A percentile compares a stretch with the other conserved stretches of the same genome.
These are phyloP conservation scores for Penicillium argentinense DNA, from an alignment of 495 filamentous ascomycete species.

Conservation along the genomic window DNA sequence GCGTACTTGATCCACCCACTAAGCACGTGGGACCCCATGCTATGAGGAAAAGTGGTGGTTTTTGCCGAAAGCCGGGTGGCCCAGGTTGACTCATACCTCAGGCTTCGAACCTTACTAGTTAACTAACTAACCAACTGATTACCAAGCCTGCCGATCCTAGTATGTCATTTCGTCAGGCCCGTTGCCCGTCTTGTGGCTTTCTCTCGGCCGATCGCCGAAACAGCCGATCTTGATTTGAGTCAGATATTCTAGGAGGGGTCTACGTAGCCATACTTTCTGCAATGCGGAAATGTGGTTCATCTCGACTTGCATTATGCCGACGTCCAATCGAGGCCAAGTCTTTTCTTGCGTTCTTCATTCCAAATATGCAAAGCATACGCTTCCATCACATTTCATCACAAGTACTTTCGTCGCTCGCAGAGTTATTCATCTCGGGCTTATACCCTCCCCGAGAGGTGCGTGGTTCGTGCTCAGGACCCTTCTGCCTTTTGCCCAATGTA, in stretches of 20 bases:
- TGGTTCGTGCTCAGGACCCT: slow-evolving; percentile 7
- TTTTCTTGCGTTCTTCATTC: not conserved
- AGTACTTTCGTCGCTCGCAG: not conserved
- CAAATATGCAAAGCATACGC: not conserved
- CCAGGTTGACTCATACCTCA: slow-evolving; percentile 17
- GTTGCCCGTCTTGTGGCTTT: not conserved
- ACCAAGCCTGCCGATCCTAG: too few relatives aligned
- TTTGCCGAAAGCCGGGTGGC: not conserved
- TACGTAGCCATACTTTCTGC: not conserved
- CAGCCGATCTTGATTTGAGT: slow-evolving; percentile 5
- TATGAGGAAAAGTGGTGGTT: not conserved
- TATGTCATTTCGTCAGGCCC: not conserved
- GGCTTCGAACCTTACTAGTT: too few relatives aligned
- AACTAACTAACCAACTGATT: too few relatives aligned
- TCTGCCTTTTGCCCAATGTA: slow-evolving; percentile 4
- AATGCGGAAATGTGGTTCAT: slow-evolving; percentile 7
- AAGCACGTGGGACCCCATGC: slow-evolving; percentile 13
- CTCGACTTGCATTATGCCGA: slow-evolving; percentile 4
- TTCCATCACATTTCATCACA: slow-evolving; percentile 3
- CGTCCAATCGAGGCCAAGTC: slow-evolving; percentile 3
- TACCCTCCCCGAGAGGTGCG: slow-evolving; percentile 8
- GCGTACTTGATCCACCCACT: slow-evolving; percentile 10
- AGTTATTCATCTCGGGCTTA: slow-evolving; percentile 1
- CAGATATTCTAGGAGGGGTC: not conserved
- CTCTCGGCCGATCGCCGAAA: slow-evolving; percentile 9